phyloP scores from a whole-genome alignment of 306 rosid genomes.

The Oxytropis ochrocephala region DNA sequence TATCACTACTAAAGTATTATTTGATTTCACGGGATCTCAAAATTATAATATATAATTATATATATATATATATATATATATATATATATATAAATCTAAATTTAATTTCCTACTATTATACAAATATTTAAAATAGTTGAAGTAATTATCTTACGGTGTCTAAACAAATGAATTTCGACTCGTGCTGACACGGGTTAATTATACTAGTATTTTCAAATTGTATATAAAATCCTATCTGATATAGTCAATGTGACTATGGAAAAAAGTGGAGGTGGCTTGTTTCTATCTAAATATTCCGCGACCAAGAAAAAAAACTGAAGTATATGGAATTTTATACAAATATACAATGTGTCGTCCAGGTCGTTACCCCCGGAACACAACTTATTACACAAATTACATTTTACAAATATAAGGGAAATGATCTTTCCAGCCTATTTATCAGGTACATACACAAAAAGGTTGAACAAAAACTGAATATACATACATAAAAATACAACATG shows the following conservation, averaged over 20 bases:
- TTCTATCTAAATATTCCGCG: not conserved
- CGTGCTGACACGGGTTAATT: too few relatives aligned
- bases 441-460: not conserved
- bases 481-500: not conserved
- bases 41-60: too few relatives aligned
- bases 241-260: not conserved
- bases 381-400: constrained; percentile 23
- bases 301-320: not conserved
- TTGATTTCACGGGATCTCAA: too few relatives aligned
- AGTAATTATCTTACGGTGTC: too few relatives aligned
- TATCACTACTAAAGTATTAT: too few relatives aligned
- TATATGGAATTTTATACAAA: constrained; percentile 1
- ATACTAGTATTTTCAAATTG: not conserved
- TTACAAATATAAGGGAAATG: constrained; percentile 17
- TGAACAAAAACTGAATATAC: constrained; percentile 6
- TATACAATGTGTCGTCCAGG: constrained; percentile 6
- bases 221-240: not conserved
- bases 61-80: too few relatives aligned
- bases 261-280: not conserved
- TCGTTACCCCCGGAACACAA: not conserved
- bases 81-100: too few relatives aligned
- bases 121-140: too few relatives aligned
- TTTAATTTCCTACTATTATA: too few relatives aligned
- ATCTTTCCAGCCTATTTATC: constrained; percentile 22
- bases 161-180: too few relatives aligned